Conservation (phyloP, 768 basidiomycete genomes). For the Suillus decipiens region DNA sequence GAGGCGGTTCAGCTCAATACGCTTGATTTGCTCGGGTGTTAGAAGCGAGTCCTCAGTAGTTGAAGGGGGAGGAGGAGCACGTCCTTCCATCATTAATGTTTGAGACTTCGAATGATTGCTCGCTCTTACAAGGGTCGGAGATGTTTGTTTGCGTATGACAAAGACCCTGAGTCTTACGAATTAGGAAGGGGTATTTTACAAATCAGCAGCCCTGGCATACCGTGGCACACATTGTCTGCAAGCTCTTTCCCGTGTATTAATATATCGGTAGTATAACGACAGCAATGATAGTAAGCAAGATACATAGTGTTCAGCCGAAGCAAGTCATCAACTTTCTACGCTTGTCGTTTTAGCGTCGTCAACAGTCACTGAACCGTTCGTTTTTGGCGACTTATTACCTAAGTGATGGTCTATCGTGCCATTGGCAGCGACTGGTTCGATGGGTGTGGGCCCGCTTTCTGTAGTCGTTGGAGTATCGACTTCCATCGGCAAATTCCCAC, state of each 20-base stretch:
- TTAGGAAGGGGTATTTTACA: conserved; percentile 3
- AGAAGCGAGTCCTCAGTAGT: conserved; percentile 31
- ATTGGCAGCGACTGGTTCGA: conserved; percentile 18
- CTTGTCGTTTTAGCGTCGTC: conserved; percentile 21
- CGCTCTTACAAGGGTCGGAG: neutral
- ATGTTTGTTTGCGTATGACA: neutral
- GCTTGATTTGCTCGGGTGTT: conserved; percentile 69
- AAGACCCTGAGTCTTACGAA: neutral
- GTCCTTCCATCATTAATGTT: conserved; percentile 8
- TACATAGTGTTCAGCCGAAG: neutral
- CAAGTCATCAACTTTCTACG: conserved; percentile 14
- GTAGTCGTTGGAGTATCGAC: conserved; percentile 24
- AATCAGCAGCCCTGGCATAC: neutral
- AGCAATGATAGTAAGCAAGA: neutral
- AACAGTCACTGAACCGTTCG: conserved; percentile 24
- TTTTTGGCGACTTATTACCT: conserved; percentile 18
- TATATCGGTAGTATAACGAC: conserved; percentile 3
- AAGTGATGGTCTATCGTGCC: conserved; percentile 14
- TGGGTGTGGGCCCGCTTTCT: conserved; percentile 20
- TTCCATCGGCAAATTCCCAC: conserved; percentile 34
- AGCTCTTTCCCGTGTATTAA: conserved; percentile 3
- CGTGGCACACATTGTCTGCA: neutral
- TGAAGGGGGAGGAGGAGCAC: conserved; percentile 15
- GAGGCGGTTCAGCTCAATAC: conserved; percentile 77
- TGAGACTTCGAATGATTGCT: neutral